A percentile compares a stretch with the other conserved stretches of the same genome.
Conservation (phyloP, 2,329 filamentous ascomycete genomes). For the Trichoderma simmonsii region DNA sequence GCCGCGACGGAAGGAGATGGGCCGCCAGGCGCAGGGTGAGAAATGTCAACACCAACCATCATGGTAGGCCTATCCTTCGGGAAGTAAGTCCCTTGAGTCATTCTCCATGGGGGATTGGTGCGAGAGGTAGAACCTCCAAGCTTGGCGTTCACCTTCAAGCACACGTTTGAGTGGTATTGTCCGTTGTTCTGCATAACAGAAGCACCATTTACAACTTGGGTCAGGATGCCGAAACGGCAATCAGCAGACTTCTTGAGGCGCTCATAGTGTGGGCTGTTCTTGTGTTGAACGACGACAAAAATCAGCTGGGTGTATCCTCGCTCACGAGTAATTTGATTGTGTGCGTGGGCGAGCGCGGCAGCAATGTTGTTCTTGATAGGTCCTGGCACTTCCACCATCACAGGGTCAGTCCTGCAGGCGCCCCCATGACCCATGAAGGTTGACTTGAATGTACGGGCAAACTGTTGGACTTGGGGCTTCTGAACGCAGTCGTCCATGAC, state of each 20-base stretch:
- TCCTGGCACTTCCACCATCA: slow-evolving; percentile 34
- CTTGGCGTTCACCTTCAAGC: slow-evolving; percentile 97
- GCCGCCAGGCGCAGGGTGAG: slow-evolving; percentile 71
- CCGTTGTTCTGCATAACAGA: slow-evolving; percentile 68
- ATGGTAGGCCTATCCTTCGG: slow-evolving; percentile 58
- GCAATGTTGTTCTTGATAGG: slow-evolving; percentile 41
- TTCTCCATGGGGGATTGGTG: slow-evolving; percentile 35
- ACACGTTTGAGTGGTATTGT: slow-evolving; percentile 91
- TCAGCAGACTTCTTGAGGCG: slow-evolving; percentile 88
- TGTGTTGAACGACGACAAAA: slow-evolving; percentile 71
- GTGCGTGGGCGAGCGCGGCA: slow-evolving; percentile 46
- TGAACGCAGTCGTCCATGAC: slow-evolving; percentile 56
- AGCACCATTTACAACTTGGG: slow-evolving; percentile 72
- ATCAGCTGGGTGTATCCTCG: slow-evolving; percentile 68
- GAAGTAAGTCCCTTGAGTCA: slow-evolving; percentile 31
- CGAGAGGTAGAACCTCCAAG: slow-evolving; percentile 75
- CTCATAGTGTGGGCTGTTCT: slow-evolving; percentile 70
- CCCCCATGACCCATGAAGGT: slow-evolving; percentile 52
- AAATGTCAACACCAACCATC: slow-evolving; percentile 89
- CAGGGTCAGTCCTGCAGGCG: slow-evolving; percentile 34
- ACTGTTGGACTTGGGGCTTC: slow-evolving; percentile 33
- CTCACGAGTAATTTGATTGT: slow-evolving; percentile 50
- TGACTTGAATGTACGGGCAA: slow-evolving; percentile 41
- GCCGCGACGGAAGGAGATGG: slow-evolving; percentile 75
- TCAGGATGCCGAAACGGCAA: slow-evolving; percentile 76